Conservation (phyloP, 164 flowering plant genomes). For the Nymphaea colorata region DNA sequence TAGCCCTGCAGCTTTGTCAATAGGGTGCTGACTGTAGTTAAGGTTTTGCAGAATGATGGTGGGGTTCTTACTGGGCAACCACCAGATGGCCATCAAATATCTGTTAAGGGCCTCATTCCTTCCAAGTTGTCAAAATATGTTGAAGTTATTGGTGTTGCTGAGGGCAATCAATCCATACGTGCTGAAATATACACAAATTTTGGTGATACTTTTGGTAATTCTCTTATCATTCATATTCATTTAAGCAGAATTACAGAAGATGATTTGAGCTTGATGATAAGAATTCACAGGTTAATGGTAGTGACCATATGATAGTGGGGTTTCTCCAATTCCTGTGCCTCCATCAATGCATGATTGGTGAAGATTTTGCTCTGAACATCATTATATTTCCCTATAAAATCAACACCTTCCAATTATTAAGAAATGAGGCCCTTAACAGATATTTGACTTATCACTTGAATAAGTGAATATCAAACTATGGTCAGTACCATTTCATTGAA, state of each 20-base stretch:
- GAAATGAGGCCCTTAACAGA: slow-evolving; percentile 43
- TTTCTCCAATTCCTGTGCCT: neutral
- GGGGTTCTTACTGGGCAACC: slow-evolving; percentile 53
- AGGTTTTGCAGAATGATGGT: slow-evolving; percentile 50
- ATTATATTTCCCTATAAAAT: too few relatives aligned
- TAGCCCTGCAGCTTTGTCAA: slow-evolving; percentile 81
- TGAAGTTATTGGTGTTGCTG: slow-evolving; percentile 93
- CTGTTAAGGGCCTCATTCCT: slow-evolving; percentile 42
- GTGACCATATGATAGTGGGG: neutral
- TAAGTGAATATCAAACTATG: too few relatives aligned
- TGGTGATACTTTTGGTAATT: slow-evolving; percentile 59
- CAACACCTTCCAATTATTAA: too few relatives aligned
- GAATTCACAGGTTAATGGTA: neutral
- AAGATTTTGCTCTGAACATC: too few relatives aligned
- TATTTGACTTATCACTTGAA: slow-evolving; percentile 4
- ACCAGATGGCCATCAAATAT: slow-evolving; percentile 57
- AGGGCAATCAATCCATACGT: slow-evolving; percentile 52
- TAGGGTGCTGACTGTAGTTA: slow-evolving; percentile 62
- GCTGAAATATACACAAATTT: slow-evolving; percentile 82
- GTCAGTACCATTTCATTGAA: too few relatives aligned
- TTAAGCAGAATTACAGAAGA: neutral
- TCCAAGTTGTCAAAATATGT: slow-evolving; percentile 44
- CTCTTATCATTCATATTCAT: neutral
- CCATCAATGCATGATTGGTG: neutral
- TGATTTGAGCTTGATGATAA: too few relatives aligned